Conservation (phyloP, 305 asterid genomes). For the Rubia balearica region DNA sequence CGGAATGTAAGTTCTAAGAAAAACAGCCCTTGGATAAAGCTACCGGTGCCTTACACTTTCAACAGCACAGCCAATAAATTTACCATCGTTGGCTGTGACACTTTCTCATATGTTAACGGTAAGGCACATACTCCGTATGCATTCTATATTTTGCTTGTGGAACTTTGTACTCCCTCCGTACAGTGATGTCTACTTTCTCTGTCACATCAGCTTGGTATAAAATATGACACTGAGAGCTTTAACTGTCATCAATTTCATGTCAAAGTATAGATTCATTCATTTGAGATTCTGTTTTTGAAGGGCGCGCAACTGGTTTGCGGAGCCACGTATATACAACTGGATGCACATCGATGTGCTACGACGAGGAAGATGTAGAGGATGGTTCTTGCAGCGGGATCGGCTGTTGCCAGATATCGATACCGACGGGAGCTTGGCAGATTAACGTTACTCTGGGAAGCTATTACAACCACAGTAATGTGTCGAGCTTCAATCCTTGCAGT, state of each 20-base stretch:
- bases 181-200: no score
- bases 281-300: no score
- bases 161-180: no score
- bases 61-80: constrained; percentile 8
- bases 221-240: no score
- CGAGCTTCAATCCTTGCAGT: constrained; percentile 18
- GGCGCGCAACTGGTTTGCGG: background rate
- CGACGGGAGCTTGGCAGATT: background rate
- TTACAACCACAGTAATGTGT: background rate
- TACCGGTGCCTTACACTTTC: background rate
- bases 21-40: background rate
- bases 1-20: background rate
- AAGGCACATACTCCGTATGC: background rate
- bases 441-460: background rate
- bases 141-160: no score
- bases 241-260: no score
- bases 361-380: background rate
- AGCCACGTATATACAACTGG: background rate
- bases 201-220: no score
- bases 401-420: constrained; percentile 15
- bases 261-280: no score
- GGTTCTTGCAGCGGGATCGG: constrained; percentile 14
- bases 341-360: background rate
- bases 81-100: constrained; percentile 3
- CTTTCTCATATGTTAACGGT: background rate